Evolutionary conservation across 306 rosid genomes (phyloP).

Genomic region (Malus sylvestris): DNA sequence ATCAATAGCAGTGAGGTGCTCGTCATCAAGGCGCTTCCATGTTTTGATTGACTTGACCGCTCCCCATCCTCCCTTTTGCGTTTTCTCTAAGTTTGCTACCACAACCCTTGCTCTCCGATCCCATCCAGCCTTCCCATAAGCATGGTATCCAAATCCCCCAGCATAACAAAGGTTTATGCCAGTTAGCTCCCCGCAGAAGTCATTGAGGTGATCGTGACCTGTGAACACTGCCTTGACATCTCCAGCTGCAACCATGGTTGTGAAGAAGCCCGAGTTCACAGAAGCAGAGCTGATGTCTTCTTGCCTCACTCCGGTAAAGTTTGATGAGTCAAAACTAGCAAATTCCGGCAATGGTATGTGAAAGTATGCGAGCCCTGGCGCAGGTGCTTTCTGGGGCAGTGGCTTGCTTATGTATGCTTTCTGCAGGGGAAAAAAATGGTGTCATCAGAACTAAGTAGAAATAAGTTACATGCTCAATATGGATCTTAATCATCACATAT

Average conservation of each 20-base stretch:
- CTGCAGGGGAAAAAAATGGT: constrained; percentile 32
- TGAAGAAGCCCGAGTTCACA: constrained; percentile 91
- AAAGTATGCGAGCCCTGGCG: constrained; percentile 79
- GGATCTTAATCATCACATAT: neutral
- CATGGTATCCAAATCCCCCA: constrained; percentile 95
- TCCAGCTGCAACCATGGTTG: constrained; percentile 73
- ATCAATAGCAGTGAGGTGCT: constrained; percentile 52
- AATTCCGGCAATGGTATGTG: constrained; percentile 93
- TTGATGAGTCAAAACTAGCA: constrained; percentile 54
- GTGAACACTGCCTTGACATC: constrained; percentile 86
- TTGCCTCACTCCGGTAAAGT: constrained; percentile 62
- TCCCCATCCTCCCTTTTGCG: constrained; percentile 53
- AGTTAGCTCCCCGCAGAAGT: constrained; percentile 70
- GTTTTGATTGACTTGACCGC: constrained; percentile 71
- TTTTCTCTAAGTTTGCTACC: constrained; percentile 64
- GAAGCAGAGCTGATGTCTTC: constrained; percentile 77
- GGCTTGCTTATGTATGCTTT: constrained; percentile 50
- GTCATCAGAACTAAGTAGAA: neutral
- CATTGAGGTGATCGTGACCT: constrained; percentile 91
- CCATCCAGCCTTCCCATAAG: constrained; percentile 95
- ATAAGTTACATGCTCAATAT: neutral
- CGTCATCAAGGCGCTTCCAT: constrained; percentile 86
- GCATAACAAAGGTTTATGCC: constrained; percentile 73
- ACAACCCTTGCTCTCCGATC: constrained; percentile 84
- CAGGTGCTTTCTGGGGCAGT: constrained; percentile 54